Percentiles rank a stretch among this genome's conserved stretches.
Conservation (phyloP, 495 filamentous ascomycete genomes). For the Apodospora peruviana region DNA sequence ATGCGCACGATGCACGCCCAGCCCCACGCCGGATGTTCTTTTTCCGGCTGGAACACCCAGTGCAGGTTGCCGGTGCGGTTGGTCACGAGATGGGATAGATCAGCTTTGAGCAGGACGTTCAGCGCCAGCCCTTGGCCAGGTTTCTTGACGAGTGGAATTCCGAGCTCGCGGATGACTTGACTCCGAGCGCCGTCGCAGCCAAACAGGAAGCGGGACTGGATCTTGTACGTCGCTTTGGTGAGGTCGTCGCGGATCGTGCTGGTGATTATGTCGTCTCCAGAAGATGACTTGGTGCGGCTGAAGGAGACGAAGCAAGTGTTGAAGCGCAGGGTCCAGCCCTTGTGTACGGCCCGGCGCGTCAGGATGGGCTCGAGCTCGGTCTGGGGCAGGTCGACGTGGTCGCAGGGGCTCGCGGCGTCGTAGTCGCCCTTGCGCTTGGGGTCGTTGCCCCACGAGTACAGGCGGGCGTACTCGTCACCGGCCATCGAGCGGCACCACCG, state of each 20-base stretch:
- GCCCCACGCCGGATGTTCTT: constrained; percentile 28
- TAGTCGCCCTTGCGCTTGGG: constrained; percentile 48
- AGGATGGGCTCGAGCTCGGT: constrained; percentile 49
- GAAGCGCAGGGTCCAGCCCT: constrained; percentile 40
- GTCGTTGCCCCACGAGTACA: constrained; percentile 45
- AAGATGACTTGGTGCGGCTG: constrained; percentile 13
- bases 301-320: constrained; percentile 35
- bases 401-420: constrained; percentile 43
- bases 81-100: constrained; percentile 45
- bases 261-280: constrained; percentile 28
- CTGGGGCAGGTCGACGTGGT: constrained; percentile 45
- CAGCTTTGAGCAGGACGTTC: constrained; percentile 48
- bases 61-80: constrained; percentile 51
- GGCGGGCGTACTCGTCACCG: constrained; percentile 44
- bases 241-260: constrained; percentile 38
- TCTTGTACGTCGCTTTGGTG: constrained; percentile 34
- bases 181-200: constrained; percentile 53
- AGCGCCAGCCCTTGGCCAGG: constrained; percentile 50
- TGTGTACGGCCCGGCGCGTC: constrained; percentile 34
- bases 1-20: constrained; percentile 33
- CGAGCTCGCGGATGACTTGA: constrained; percentile 42
- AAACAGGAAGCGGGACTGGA: constrained; percentile 51
- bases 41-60: constrained; percentile 39
- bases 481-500: constrained; percentile 48
- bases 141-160: constrained; percentile 43